Conservation (phyloP, 176 grass and related monocot genomes). For the Oropetium thomaeum region DNA sequence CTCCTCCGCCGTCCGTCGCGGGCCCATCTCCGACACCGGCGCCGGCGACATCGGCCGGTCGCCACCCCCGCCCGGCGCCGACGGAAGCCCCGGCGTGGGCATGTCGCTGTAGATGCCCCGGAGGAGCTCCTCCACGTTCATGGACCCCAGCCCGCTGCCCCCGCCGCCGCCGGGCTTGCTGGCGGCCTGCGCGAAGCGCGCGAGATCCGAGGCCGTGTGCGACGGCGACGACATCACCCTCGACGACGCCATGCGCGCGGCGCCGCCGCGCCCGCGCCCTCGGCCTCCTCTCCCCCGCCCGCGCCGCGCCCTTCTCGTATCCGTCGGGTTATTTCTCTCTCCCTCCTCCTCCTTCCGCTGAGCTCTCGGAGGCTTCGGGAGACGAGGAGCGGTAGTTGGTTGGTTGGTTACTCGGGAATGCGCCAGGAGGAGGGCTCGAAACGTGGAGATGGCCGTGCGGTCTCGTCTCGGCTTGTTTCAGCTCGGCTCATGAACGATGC, state of each 20-base stretch:
- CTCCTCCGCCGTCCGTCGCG: conserved; percentile 63
- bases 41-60: conserved; percentile 12
- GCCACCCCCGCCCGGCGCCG: neutral
- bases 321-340: conserved; percentile 15
- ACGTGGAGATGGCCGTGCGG: conserved; percentile 10
- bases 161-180: conserved; percentile 27
- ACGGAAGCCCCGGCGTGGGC: conserved; percentile 17
- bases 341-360: too few relatives aligned
- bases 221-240: conserved; percentile 69
- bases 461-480: neutral
- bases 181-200: conserved; percentile 45
- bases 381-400: conserved; percentile 2
- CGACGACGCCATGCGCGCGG: conserved; percentile 54
- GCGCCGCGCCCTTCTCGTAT: conserved; percentile 9
- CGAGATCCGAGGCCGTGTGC: conserved; percentile 69
- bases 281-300: conserved; percentile 23
- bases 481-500: neutral
- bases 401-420: neutral
- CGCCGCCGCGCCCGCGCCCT: conserved; percentile 12
- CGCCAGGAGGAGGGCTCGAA: neutral
- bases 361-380: neutral
- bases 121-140: conserved; percentile 89
- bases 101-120: conserved; percentile 55
- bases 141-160: conserved; percentile 55
- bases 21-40: conserved; percentile 11